Conservation (phyloP, 202 grass and related monocot genomes). For the Musa balbisiana region DNA sequence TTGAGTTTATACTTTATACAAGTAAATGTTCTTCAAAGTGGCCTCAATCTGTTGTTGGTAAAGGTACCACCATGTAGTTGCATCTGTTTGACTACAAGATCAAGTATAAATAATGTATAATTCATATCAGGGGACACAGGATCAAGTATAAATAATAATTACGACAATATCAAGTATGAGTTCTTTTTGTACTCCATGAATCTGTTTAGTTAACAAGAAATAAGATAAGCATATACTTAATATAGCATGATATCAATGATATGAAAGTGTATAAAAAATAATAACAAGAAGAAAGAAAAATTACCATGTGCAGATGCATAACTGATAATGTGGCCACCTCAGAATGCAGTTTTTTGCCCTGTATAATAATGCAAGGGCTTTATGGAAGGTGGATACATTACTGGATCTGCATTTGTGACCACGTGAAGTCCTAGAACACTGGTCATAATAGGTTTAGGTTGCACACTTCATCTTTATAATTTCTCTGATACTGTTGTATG, state of each 20-base stretch:
- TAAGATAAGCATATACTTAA: not conserved
- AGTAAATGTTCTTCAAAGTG: not conserved
- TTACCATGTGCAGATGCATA: no score
- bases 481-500: conserved; percentile 12
- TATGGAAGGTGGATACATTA: not conserved
- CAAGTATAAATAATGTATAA: no score
- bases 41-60: conserved; percentile 7
- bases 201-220: not conserved
- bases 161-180: no score
- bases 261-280: no score
- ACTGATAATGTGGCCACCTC: no score
- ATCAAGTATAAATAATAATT: no score
- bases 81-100: not conserved
- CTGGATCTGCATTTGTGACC: not conserved
- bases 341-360: no score
- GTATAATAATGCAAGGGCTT: no score
- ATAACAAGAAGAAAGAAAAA: no score
- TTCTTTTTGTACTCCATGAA: not conserved
- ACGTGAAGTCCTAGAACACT: not conserved
- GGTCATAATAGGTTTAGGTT: not conserved
- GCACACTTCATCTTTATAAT: conserved; percentile 10
- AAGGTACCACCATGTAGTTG: not conserved
- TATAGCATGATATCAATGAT: no score
- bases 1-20: not conserved
- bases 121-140: no score